Percentiles rank a stretch among this genome's conserved stretches.
These are phyloP conservation scores for Penicillium taxi DNA, from an alignment of 495 filamentous ascomycete genomes.

Conservation along the genomic window DNA sequence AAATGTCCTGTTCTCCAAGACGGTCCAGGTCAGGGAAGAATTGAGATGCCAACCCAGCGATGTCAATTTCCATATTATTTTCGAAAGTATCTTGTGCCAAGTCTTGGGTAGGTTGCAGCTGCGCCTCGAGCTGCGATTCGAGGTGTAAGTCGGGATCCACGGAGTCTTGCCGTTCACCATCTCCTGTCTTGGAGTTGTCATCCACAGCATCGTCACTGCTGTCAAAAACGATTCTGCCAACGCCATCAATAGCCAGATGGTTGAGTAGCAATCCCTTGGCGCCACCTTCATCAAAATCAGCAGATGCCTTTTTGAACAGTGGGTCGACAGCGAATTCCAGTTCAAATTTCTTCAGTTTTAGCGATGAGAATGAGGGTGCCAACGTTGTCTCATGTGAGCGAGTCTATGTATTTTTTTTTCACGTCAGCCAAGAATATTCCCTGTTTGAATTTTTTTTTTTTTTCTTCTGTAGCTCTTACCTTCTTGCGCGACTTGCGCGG, in stretches of 20 bases:
- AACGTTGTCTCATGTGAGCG: conserved; percentile 87
- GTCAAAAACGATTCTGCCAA: conserved; percentile 93
- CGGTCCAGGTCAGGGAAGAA: conserved; percentile 81
- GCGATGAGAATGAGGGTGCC: conserved; percentile 72
- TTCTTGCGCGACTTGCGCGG: conserved; percentile 70
- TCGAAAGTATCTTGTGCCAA: conserved; percentile 40
- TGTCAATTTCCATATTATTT: conserved; percentile 65
- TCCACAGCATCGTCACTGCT: conserved; percentile 88
- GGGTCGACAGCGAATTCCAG: conserved; percentile 96
- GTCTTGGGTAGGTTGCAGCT: conserved; percentile 20
- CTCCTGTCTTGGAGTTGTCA: conserved; percentile 45
- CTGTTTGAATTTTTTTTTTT: too few species aligned
- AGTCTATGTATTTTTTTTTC: conserved; percentile 53
- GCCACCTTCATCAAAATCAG: conserved; percentile 96
- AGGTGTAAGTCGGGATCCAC: conserved; percentile 29
- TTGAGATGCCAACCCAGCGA: conserved; percentile 58
- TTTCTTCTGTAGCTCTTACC: conserved; percentile 28
- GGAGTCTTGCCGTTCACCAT: conserved; percentile 28
- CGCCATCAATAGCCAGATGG: conserved; percentile 83
- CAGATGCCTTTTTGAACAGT: conserved; percentile 95
- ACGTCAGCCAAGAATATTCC: too few species aligned
- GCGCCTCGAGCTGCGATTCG: conserved; percentile 20
- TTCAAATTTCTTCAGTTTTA: conserved; percentile 95
- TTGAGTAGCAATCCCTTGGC: conserved; percentile 94
- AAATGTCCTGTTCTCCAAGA: conserved; percentile 84